These are phyloP conservation scores for Aspergillus sp. DNA, from an alignment of 2,329 filamentous ascomycete genomes.

Conservation along the genomic window DNA sequence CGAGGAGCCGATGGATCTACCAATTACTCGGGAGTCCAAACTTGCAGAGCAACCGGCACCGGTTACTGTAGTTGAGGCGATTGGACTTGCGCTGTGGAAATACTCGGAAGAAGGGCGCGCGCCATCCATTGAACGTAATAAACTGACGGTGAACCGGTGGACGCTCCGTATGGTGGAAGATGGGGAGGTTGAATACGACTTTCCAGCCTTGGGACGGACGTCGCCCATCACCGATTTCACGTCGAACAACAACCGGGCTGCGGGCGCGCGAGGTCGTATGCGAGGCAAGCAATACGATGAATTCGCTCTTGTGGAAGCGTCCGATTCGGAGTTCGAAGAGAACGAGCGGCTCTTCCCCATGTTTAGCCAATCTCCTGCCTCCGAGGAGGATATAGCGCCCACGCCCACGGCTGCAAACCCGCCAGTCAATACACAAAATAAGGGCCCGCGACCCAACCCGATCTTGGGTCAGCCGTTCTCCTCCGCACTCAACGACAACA, in stretches of 20 bases:
- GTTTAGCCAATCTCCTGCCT: slow-evolving; percentile 37
- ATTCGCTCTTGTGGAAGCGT: slow-evolving; percentile 63
- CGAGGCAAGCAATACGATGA: slow-evolving; percentile 66
- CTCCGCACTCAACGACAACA: slow-evolving; percentile 45
- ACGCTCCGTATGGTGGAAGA: slow-evolving; percentile 66
- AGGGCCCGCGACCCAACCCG: slow-evolving; percentile 35
- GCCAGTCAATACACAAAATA: slow-evolving; percentile 21
- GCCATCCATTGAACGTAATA: slow-evolving; percentile 50
- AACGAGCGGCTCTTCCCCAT: slow-evolving; percentile 58
- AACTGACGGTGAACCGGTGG: slow-evolving; percentile 62
- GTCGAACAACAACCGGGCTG: slow-evolving; percentile 64
- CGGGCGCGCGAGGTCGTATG: slow-evolving; percentile 51
- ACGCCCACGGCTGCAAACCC: slow-evolving; percentile 16
- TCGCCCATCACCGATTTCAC: slow-evolving; percentile 62
- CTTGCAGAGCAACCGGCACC: slow-evolving; percentile 47
- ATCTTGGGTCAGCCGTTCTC: slow-evolving; percentile 46
- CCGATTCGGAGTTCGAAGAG: slow-evolving; percentile 52
- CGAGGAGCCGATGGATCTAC: slow-evolving; percentile 57
- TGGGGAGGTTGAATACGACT: slow-evolving; percentile 65
- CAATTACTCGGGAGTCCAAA: slow-evolving; percentile 55
- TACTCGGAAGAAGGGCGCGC: slow-evolving; percentile 59
- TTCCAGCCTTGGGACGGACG: slow-evolving; percentile 57
- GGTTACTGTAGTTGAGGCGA: slow-evolving; percentile 61
- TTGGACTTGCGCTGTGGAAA: slow-evolving; percentile 61
- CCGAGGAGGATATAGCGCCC: slow-evolving; percentile 28